Conservation (phyloP, 129 eudicot species). For the Centella asiatica region DNA sequence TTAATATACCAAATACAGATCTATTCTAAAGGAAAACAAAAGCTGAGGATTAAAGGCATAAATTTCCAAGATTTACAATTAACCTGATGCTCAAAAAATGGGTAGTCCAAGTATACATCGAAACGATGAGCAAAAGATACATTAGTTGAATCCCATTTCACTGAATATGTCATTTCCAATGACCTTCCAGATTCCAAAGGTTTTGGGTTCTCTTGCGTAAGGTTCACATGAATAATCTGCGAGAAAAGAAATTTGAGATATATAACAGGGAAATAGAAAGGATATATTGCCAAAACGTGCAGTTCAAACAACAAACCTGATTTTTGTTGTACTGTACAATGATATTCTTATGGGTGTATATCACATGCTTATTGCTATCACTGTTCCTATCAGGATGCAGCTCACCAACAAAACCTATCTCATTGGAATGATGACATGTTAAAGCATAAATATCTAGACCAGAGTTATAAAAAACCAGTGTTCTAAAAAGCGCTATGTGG, state of each 20-base stretch:
- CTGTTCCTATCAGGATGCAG: slow-evolving; percentile 70
- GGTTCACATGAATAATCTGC: slow-evolving; percentile 96
- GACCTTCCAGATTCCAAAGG: slow-evolving; percentile 65
- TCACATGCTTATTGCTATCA: slow-evolving; percentile 60
- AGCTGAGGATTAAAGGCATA: neutral
- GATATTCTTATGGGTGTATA: slow-evolving; percentile 65
- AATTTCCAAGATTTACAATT: neutral
- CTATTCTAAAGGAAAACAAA: neutral
- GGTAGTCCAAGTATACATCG: slow-evolving; percentile 90
- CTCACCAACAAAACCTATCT: slow-evolving; percentile 85
- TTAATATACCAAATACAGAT: no score
- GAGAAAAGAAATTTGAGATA: slow-evolving; percentile 16
- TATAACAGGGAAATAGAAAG: slow-evolving; percentile 4
- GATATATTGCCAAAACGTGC: neutral
- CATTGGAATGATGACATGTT: slow-evolving; percentile 6
- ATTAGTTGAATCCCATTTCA: slow-evolving; percentile 64
- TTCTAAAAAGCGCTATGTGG: no score
- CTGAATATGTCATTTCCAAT: slow-evolving; percentile 82
- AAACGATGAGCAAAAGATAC: slow-evolving; percentile 74
- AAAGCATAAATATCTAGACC: neutral
- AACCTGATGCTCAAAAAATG: slow-evolving; percentile 98
- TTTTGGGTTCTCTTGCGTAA: slow-evolving; percentile 81
- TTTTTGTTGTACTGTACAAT: slow-evolving; percentile 68
- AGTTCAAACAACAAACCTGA: slow-evolving; percentile 44
- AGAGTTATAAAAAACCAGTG: no score